Percentiles rank a stretch among this genome's conserved stretches.
Evolutionary conservation across 169 alveolate genomes (phyloP).

Genomic region (Theileria parva): DNA sequence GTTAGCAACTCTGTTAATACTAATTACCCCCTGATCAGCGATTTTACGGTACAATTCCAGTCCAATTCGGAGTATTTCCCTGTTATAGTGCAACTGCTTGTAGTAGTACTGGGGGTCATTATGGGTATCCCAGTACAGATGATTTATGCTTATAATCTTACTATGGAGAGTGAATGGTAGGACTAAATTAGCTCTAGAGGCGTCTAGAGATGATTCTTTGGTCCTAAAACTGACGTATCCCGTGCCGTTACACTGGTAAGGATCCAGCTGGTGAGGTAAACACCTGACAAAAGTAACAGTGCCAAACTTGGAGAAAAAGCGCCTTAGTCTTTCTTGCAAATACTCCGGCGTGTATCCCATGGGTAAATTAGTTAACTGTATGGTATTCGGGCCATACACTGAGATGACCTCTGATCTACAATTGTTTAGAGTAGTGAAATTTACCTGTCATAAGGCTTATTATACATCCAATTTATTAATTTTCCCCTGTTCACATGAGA

Average conservation of each 20-base stretch:
- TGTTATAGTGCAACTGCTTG: slow-evolving; percentile 72
- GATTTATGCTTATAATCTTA: slow-evolving; percentile 74
- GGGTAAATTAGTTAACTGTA: slow-evolving; percentile 77
- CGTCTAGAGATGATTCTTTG: slow-evolving; percentile 64
- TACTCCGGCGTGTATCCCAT: slow-evolving; percentile 86
- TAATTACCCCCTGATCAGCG: slow-evolving; percentile 40
- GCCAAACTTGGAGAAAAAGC: slow-evolving; percentile 83
- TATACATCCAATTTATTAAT: slow-evolving; percentile 55
- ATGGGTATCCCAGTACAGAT: slow-evolving; percentile 73
- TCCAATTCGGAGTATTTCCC: slow-evolving; percentile 64
- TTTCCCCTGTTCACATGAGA: slow-evolving; percentile 47
- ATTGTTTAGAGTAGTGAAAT: not conserved
- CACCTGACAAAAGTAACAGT: slow-evolving; percentile 74
- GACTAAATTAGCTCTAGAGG: slow-evolving; percentile 47
- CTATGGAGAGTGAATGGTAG: slow-evolving; percentile 43
- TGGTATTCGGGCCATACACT: slow-evolving; percentile 78
- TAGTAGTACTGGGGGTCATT: slow-evolving; percentile 74
- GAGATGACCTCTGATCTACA: slow-evolving; percentile 66
- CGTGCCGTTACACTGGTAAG: slow-evolving; percentile 83
- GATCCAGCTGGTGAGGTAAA: slow-evolving; percentile 83
- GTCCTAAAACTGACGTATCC: slow-evolving; percentile 79
- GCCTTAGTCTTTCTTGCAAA: slow-evolving; percentile 83
- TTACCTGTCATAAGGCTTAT: slow-evolving; percentile 56
- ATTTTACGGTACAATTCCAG: slow-evolving; percentile 67
- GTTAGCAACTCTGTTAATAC: slow-evolving; percentile 47